Percentiles rank a stretch among this genome's conserved stretches.
These are phyloP conservation scores for Sanghuangporus sanghuang DNA, from an alignment of 1,284 basidiomycete species.

Conservation along the genomic window DNA sequence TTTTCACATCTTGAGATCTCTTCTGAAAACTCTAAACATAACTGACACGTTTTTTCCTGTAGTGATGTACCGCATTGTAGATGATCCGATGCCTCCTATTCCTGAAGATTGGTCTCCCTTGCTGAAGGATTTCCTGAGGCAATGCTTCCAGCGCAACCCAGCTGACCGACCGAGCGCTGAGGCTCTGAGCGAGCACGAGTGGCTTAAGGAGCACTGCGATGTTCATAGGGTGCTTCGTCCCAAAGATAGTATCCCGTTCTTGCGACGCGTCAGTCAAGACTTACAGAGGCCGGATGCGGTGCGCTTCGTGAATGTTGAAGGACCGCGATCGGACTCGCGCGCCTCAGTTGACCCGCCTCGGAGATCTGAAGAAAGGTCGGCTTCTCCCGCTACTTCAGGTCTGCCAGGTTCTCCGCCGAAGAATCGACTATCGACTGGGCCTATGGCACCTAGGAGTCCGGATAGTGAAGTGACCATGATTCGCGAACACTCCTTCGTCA, in stretches of 20 bases:
- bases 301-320: conserved; percentile 47
- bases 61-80: conserved; percentile 55
- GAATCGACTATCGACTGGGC: conserved; percentile 35
- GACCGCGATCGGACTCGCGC: conserved; percentile 37
- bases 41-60: neutral
- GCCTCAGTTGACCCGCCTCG: conserved; percentile 31
- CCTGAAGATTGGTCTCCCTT: conserved; percentile 38
- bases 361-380: conserved; percentile 20
- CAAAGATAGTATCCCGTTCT: conserved; percentile 92
- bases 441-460: conserved; percentile 28
- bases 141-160: conserved; percentile 53
- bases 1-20: neutral
- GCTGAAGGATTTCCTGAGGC: conserved; percentile 41
- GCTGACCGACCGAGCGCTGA: conserved; percentile 41
- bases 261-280: conserved; percentile 84
- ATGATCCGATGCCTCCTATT: conserved; percentile 47
- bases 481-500: conserved; percentile 80
- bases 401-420: conserved; percentile 24
- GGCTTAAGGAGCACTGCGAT: conserved; percentile 61
- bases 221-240: conserved; percentile 75
- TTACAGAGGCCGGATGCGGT: conserved; percentile 57
- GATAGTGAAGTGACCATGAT: conserved; percentile 49
- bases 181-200: conserved; percentile 46
- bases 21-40: neutral
- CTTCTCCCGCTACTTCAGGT: conserved; percentile 26